Percentiles rank a stretch among this genome's conserved stretches.
Conservation (phyloP, 768 basidiomycete species). For the Amanita rubescens region DNA sequence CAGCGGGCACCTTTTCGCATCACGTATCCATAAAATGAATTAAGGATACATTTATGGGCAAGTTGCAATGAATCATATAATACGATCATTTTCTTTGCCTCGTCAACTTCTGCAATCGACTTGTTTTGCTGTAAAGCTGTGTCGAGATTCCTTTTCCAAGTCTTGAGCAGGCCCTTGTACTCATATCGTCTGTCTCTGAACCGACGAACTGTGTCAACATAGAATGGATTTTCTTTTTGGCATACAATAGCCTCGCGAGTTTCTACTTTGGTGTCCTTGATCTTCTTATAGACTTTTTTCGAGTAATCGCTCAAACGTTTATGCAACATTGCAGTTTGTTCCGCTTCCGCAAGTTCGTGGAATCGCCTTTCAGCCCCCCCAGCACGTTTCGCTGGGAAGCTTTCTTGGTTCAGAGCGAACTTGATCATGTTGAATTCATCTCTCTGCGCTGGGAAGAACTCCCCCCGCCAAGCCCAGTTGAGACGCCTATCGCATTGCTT, state of each 20-base stretch:
- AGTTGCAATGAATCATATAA: conserved; percentile 97
- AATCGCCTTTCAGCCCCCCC: conserved; percentile 74
- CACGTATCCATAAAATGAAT: conserved; percentile 99
- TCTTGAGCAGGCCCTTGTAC: conserved; percentile 97
- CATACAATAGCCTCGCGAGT: conserved; percentile 93
- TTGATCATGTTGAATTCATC: conserved; percentile 99
- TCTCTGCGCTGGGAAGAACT: conserved; percentile 94
- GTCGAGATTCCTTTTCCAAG: conserved; percentile 99
- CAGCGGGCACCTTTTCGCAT: conserved; percentile 99
- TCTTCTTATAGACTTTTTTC: conserved; percentile 97
- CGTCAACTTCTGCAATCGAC: conserved; percentile 81
- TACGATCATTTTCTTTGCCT: conserved; percentile 99
- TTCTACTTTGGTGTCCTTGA: conserved; percentile 94
- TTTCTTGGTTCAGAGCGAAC: conserved; percentile 92
- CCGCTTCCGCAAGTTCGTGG: conserved; percentile 69
- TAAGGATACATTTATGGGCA: conserved; percentile 98
- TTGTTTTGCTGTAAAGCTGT: conserved; percentile 56
- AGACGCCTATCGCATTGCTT: conserved; percentile 91
- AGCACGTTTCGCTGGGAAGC: conserved; percentile 76
- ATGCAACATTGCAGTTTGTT: conserved; percentile 89
- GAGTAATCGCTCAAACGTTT: conserved; percentile 99
- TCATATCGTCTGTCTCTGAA: conserved; percentile 98
- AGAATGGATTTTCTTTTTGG: conserved; percentile 97
- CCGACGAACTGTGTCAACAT: conserved; percentile 94
- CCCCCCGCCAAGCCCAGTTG: conserved; percentile 98